These are phyloP conservation scores for Rhipidocladum racemiflorum DNA, from an alignment of 176 grass and related monocot genomes.

Conservation along the genomic window DNA sequence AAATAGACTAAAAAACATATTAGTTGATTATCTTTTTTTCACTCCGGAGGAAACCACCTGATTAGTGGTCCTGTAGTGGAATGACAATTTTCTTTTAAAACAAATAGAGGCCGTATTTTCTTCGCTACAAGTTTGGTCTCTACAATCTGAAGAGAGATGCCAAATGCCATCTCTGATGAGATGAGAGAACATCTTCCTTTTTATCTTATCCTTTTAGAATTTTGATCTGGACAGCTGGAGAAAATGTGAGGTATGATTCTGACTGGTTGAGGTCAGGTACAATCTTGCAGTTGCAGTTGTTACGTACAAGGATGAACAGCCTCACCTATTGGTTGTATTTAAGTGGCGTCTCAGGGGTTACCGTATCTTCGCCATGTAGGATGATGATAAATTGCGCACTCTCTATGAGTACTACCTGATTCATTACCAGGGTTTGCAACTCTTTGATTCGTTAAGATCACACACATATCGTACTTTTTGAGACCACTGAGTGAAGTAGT, in stretches of 20 bases:
- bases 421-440: no score
- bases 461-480: no score
- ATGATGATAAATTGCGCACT: no score
- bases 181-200: constrained; percentile 33
- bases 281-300: constrained; percentile 1
- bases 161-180: constrained; percentile 14
- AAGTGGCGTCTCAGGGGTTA: no score
- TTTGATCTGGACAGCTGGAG: constrained; percentile 38
- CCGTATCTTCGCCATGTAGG: no score
- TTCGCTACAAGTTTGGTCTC: background rate
- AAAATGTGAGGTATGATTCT: constrained; percentile 11
- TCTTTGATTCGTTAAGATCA: no score
- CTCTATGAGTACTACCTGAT: no score
- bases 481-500: no score
- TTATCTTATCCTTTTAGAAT: constrained; percentile 23
- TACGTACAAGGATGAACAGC: background rate
- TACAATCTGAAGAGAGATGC: background rate
- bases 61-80: constrained; percentile 10
- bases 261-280: background rate
- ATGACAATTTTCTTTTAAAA: background rate
- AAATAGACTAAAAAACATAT: constrained; percentile 4
- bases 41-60: background rate
- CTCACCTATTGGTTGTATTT: background rate
- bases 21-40: background rate
- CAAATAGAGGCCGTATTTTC: constrained; percentile 11